Conservation (phyloP, 208 protist species). For the Borovskyia barvae region DNA sequence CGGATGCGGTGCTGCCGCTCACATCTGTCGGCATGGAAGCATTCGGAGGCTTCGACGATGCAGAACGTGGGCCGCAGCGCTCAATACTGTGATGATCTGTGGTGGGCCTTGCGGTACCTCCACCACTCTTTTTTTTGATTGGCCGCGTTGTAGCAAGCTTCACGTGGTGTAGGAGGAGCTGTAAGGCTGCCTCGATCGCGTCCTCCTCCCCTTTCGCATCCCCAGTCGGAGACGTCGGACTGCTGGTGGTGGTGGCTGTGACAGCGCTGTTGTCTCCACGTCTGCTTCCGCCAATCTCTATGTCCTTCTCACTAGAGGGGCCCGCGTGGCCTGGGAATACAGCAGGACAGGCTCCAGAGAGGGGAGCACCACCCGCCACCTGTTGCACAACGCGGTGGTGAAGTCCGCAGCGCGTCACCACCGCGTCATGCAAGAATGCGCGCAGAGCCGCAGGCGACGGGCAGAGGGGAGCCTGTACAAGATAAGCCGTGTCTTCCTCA, state of each 20-base stretch:
- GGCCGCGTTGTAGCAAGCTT: background rate
- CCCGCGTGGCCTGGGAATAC: too few species aligned
- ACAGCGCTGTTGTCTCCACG: too few species aligned
- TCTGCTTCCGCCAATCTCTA: too few species aligned
- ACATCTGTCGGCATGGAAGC: too few species aligned
- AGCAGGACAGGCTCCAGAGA: too few species aligned
- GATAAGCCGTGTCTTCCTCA: conserved; percentile 9
- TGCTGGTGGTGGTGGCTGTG: too few species aligned
- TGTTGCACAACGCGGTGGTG: conserved; percentile 17
- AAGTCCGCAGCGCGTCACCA: conserved; percentile 14
- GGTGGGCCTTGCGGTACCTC: background rate
- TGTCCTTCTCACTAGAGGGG: too few species aligned
- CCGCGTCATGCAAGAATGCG: conserved; percentile 23
- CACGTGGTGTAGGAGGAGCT: conserved; percentile 11
- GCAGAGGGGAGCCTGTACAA: conserved; percentile 31
- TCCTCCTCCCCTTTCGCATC: conserved; percentile 4
- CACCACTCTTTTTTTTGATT: background rate
- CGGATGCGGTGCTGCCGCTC: background rate
- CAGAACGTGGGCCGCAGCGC: background rate
- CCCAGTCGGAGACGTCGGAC: too few species aligned
- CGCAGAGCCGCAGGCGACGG: conserved; percentile 10
- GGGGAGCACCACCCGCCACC: conserved; percentile 5
- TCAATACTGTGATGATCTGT: background rate
- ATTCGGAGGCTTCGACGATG: background rate
- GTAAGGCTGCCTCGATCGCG: conserved; percentile 21